phyloP scores from a whole-genome alignment of 805 yeast species.

The Wickerhamiella hasegawae region DNA sequence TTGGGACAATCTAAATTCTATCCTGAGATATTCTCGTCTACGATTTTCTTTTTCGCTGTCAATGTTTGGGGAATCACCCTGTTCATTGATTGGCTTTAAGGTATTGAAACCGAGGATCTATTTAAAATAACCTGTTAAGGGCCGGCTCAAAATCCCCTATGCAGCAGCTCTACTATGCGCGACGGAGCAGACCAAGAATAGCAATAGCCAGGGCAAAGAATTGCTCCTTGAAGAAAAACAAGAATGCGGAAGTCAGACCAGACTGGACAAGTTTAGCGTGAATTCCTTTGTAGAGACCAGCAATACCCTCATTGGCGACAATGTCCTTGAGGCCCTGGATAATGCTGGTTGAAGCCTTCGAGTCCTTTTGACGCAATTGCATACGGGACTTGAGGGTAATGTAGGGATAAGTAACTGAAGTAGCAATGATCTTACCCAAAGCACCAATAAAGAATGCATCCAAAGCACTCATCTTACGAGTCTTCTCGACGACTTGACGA shows the following conservation, averaged over 20 bases:
- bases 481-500: slow-evolving; percentile 45
- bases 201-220: slow-evolving; percentile 43
- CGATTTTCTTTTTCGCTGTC: slow-evolving; percentile 41
- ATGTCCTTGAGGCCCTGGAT: slow-evolving; percentile 34
- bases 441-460: slow-evolving; percentile 85
- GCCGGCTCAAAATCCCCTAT: no score
- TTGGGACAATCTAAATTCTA: slow-evolving; percentile 50
- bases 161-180: no score
- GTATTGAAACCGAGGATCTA: no score
- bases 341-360: slow-evolving; percentile 12
- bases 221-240: slow-evolving; percentile 83
- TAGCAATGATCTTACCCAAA: slow-evolving; percentile 77
- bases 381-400: slow-evolving; percentile 75
- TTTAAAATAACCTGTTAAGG: no score
- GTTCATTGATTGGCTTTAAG: slow-evolving; percentile 32
- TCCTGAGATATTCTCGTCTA: slow-evolving; percentile 39
- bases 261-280: slow-evolving; percentile 67
- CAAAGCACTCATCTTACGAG: slow-evolving; percentile 40
- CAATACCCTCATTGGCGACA: slow-evolving; percentile 51
- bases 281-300: slow-evolving; percentile 70
- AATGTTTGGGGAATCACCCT: slow-evolving; percentile 47
- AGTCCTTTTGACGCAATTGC: slow-evolving; percentile 43
- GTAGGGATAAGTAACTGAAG: slow-evolving; percentile 78
- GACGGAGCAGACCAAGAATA: slow-evolving; percentile 31
- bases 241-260: slow-evolving; percentile 74